Conservation (phyloP, 1,139 yeast genomes). For the Suhomyces anneliseae region DNA sequence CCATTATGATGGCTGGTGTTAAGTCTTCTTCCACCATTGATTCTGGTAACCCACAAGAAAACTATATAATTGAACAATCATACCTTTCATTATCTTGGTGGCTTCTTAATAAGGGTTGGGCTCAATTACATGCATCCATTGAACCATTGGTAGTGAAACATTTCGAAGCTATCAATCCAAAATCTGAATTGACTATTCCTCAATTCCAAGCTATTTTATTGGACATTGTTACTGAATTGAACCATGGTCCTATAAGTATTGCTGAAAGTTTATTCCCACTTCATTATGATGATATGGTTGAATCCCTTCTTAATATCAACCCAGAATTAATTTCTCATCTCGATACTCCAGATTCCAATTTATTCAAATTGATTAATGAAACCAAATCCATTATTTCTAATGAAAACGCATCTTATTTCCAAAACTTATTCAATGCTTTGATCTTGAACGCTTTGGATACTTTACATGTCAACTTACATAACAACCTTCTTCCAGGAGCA, state of each 20-base stretch:
- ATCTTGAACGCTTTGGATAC: slow-evolving; percentile 31
- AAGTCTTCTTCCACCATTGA: slow-evolving; percentile 17
- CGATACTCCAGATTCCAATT: slow-evolving; percentile 40
- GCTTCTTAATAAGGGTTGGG: slow-evolving; percentile 87
- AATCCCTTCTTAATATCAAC: slow-evolving; percentile 46
- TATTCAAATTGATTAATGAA: slow-evolving; percentile 47
- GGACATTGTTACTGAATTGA: slow-evolving; percentile 19
- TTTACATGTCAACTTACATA: slow-evolving; percentile 28
- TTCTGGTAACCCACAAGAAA: slow-evolving; percentile 25
- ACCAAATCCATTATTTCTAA: slow-evolving; percentile 35
- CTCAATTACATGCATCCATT: slow-evolving; percentile 52
- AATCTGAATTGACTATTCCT: slow-evolving; percentile 63
- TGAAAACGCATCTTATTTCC: slow-evolving; percentile 20
- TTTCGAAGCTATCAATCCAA: slow-evolving; percentile 67
- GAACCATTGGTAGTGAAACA: slow-evolving; percentile 58
- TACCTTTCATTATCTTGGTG: slow-evolving; percentile 92
- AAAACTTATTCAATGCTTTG: slow-evolving; percentile 30
- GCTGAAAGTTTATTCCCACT: slow-evolving; percentile 40
- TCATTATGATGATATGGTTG: slow-evolving; percentile 40
- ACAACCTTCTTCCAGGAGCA: slow-evolving; percentile 8
- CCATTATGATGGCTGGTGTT: slow-evolving; percentile 62
- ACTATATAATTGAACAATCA: slow-evolving; percentile 70
- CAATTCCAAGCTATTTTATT: slow-evolving; percentile 46
- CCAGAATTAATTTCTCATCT: slow-evolving; percentile 43
- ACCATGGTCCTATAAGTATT: slow-evolving; percentile 19